Evolutionary conservation across 108 stramenopile species (phyloP).

Genomic region (Fragilariopsis cylindrus): DNA sequence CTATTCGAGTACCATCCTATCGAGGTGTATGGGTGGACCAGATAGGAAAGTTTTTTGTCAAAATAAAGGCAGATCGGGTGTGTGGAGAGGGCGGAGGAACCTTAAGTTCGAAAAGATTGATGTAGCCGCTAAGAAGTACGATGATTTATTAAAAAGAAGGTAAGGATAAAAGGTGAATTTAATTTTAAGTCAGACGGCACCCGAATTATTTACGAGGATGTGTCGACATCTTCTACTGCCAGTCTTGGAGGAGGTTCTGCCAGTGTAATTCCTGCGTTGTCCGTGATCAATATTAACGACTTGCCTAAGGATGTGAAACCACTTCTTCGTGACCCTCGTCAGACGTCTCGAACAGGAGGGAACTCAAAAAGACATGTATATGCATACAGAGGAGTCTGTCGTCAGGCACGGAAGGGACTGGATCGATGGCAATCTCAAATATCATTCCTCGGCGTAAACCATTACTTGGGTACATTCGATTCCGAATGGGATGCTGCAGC

Average conservation of each 20-base stretch:
- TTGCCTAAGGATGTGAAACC: slow-evolving; percentile 81
- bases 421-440: slow-evolving; percentile 92
- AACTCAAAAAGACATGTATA: slow-evolving; percentile 88
- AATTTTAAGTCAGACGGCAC: slow-evolving; percentile 75
- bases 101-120: slow-evolving; percentile 65
- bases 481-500: slow-evolving; percentile 92
- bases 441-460: slow-evolving; percentile 82
- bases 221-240: slow-evolving; percentile 39
- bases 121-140: slow-evolving; percentile 69
- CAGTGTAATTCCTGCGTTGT: slow-evolving; percentile 45
- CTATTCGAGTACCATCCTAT: slow-evolving; percentile 64
- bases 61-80: slow-evolving; percentile 54
- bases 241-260: slow-evolving; percentile 47
- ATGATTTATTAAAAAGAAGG: slow-evolving; percentile 41
- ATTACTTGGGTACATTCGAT: slow-evolving; percentile 90
- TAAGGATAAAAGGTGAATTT: slow-evolving; percentile 42
- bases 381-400: slow-evolving; percentile 87
- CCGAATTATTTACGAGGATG: slow-evolving; percentile 63
- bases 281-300: slow-evolving; percentile 81
- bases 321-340: slow-evolving; percentile 81
- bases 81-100: slow-evolving; percentile 25
- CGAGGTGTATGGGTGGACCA: slow-evolving; percentile 72
- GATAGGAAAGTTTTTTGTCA: slow-evolving; percentile 74
- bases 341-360: slow-evolving; percentile 82
- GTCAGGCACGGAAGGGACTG: slow-evolving; percentile 87